Base-by-base conservation (phyloP, 352 stramenopile genomes). In the Aphanomyces astaci region DNA sequence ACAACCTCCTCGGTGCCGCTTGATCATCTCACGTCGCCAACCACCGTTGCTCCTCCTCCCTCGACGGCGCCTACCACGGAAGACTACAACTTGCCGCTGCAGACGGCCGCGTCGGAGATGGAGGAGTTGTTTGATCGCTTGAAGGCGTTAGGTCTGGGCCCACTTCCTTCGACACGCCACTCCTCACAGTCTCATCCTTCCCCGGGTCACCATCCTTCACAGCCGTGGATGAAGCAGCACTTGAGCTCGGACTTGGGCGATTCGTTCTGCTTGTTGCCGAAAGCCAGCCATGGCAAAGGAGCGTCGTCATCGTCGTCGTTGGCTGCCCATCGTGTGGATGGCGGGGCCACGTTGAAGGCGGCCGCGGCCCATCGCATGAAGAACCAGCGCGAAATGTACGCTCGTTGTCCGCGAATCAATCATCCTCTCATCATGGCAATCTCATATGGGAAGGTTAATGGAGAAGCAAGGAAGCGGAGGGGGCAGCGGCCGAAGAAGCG, bases 61-160 rank as follows among this genome's bases (percentile, higher is more conserved):
- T 4, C 24, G 27, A 32, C 59, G 27, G 24, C 33, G 7, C 17
- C 87, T 53, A 32, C 86, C 11, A 11, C 7, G 22, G 17, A n/a
- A 4, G 51, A 59, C 30, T 39, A 59, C 11, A 59, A 36, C 30
- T 25, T 33, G 15, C 27, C 51, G 11, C 51, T 59, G 32, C 51
- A 36, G 27, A 59, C 51, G 17, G 86, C 86, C 17, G 80, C 84
- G 2, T 74, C 80, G 0, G 86, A 94, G 71, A 92, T 94, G 73
- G 86, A 94, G 54, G 86, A 94, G 33, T 71, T 94, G 17, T 92
- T 81, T 81, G 78, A 79, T n/a, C 70, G 80, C n/a, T 72, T 94
- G 17, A 78, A 90, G 45, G 84, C 88, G 67, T 84, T 94, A 4
- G 86, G 86, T 28, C 76, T 94, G 24, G 36, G 36, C 7, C 36